These are phyloP conservation scores for Aureobasidium uvarum DNA, from an alignment of 2,329 filamentous ascomycete genomes.

Conservation along the genomic window DNA sequence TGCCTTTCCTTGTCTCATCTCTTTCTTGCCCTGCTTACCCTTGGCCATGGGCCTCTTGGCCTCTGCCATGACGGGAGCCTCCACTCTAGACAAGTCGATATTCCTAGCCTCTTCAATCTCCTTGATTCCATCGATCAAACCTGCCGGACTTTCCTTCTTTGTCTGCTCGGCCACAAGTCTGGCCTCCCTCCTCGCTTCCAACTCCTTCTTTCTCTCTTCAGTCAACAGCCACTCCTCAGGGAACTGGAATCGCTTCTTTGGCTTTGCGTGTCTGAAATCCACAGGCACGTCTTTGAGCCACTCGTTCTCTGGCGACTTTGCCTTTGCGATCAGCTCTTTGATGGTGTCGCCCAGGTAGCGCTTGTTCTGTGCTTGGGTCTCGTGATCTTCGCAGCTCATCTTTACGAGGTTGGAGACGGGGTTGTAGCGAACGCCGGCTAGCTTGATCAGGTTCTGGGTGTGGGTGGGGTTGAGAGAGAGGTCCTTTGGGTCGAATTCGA, in stretches of 20 bases:
- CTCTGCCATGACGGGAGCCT: conserved; percentile 37
- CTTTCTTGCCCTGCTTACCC: conserved; percentile 37
- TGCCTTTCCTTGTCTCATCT: conserved; percentile 21
- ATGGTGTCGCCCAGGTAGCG: conserved; percentile 83
- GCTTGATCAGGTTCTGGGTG: conserved; percentile 78
- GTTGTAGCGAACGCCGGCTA: conserved; percentile 83
- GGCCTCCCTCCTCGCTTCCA: conserved; percentile 61
- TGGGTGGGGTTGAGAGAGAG: conserved; percentile 67
- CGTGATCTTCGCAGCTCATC: conserved; percentile 82
- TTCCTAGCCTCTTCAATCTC: conserved; percentile 30
- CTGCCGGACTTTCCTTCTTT: conserved; percentile 43
- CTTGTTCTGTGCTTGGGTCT: conserved; percentile 93
- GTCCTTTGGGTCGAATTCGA: conserved; percentile 79
- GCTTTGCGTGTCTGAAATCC: conserved; percentile 79
- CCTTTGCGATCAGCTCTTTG: conserved; percentile 68
- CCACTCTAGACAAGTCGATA: conserved; percentile 31
- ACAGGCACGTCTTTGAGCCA: conserved; percentile 86
- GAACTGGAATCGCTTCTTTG: conserved; percentile 66
- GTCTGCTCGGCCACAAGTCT: conserved; percentile 55
- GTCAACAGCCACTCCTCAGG: conserved; percentile 82
- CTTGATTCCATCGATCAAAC: conserved; percentile 27
- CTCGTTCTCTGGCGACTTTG: conserved; percentile 68
- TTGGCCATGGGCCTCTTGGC: conserved; percentile 33
- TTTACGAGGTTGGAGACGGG: conserved; percentile 76
- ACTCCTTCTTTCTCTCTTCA: conserved; percentile 61